Base-by-base conservation (phyloP, 768 basidiomycete species). In the Tricholomella constricta region DNA sequence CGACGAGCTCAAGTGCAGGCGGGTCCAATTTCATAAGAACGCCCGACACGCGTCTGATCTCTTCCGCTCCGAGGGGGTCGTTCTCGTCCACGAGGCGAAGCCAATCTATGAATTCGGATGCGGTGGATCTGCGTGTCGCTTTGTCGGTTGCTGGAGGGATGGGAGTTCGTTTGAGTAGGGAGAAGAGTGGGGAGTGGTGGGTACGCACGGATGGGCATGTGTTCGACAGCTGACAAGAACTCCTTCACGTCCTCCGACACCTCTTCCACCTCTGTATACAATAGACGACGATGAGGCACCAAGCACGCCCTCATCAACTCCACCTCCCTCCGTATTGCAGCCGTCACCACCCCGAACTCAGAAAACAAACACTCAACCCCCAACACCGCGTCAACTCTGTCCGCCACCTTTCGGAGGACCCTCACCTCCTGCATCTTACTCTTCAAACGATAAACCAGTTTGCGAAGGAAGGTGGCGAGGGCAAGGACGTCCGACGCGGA, bases 41-140 rank as follows among this genome's bases (percentile, higher is more conserved):
- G 1, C 50, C 49, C 0, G 72, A 62, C 2, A 86, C 62, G 6
- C 77, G 75, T 19, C 56, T 61, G 17, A 85, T 61, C 42, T 84
- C 75, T 0, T 59, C 55, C 1, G 68, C 11, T 12, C 63, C 59
- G 4, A 81, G 58, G 1, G 67, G n/a, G n/a, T n/a, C n/a, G n/a
- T n/a, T 59, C 23, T 65, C 61, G 12, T 73, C 72, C 2, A 75
- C 60, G 1, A 88, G 66, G 32, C 87, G 81, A 27, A 86, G 52
- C 79, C 80, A 83, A 57, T 88, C 86, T n/a, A 89, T 71, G 0
- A 89, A 69, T 45, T 83, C 81, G 38, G 73, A 81, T 0, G 84
- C 85, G 25, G 70, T 58, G 1, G 62, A 56, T 43, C 66, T 69
- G 37, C 78, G 66, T 22, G 67, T 67, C 2, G 48, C 47, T 35